Base-by-base conservation (phyloP, 1,139 yeast genomes). In the Suhomyces terraborum region DNA sequence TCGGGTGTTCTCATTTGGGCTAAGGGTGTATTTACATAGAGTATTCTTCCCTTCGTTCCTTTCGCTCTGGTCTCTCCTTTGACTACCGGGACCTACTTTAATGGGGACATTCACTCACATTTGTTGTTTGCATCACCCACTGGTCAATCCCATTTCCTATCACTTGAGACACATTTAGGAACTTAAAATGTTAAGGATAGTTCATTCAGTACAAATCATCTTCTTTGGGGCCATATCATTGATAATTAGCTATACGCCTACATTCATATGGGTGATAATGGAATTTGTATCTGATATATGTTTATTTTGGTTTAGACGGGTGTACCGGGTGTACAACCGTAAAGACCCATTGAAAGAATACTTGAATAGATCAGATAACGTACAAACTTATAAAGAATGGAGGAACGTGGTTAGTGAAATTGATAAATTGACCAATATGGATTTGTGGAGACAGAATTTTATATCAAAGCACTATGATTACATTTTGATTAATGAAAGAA, bases 361-460 rank as follows among this genome's bases (percentile, higher is more conserved):
- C 18, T 58, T 70, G 31, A 67, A 67, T 38, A 62, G 63, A 35
- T 58, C 79, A 13, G 67, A 69, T 27, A 63, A 58, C 38, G 77
- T 70, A 10, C 68, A 70, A 30, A 73, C 69, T 20, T 83, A 78
- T 56, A 75, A 69, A 32, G 85, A 81, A 43, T 85, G 88, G 88
- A 76, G 74, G 47, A 64, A 61, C 19, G 73, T 75, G 4, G 87
- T 87, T 1, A 62, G 67, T 4, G 75, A 78, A 45, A 77, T 86
- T 4, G 95, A 86, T 53, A 73, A 73, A 41, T 62, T 83, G 19
- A 80, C 87, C 0, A 85, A 85, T 32, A 80, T 83, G 58, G 88
- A 84, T 52, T 60, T 82, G 38, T 86, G 95, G 96, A 72, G 98
- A 46, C 88, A 88, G 50, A 88, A 89, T 56, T 88, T 93, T 47